phyloP scores from a whole-genome alignment of 257 asterid species.

The Primulina tabacum region DNA sequence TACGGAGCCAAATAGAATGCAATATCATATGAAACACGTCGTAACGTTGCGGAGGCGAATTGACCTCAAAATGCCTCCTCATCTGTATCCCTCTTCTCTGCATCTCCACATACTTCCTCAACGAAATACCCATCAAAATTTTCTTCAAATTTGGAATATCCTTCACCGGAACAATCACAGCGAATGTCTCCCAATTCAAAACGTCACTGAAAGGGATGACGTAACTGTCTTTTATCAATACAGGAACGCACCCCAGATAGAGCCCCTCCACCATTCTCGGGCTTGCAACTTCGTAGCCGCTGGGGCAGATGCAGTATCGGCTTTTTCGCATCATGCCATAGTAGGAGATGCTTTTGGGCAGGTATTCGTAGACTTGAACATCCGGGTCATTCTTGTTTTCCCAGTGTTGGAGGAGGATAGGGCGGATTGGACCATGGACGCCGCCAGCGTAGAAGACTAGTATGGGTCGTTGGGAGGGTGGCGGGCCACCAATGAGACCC shows the following conservation, averaged over 20 bases:
- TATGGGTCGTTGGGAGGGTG: conserved; percentile 42
- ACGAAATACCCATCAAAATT: conserved; percentile 44
- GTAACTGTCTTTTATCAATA: conserved; percentile 65
- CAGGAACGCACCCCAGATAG: conserved; percentile 76
- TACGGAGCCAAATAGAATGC: conserved; percentile 48
- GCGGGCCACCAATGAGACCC: conserved; percentile 52
- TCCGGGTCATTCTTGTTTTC: conserved; percentile 58
- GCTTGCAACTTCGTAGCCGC: conserved; percentile 91
- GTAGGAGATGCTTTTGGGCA: conserved; percentile 60
- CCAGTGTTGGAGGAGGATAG: conserved; percentile 71
- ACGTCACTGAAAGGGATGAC: conserved; percentile 76
- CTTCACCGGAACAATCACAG: conserved; percentile 50
- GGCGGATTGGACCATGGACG: conserved; percentile 83
- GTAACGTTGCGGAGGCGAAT: conserved; percentile 39
- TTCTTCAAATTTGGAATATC: conserved; percentile 64
- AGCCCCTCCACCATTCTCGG: conserved; percentile 89
- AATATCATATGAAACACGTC: conserved; percentile 56
- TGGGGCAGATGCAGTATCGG: conserved; percentile 77
- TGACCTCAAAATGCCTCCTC: conserved; percentile 46
- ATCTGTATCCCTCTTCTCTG: conserved; percentile 42
- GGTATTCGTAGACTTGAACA: conserved; percentile 53
- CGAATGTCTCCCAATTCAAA: conserved; percentile 61
- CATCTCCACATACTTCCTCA: conserved; percentile 43
- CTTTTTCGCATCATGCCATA: conserved; percentile 67
- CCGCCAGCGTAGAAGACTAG: conserved; percentile 75